These are phyloP conservation scores for Daedaleopsis sinensis DNA, from an alignment of 768 basidiomycete species.

Conservation along the genomic window DNA sequence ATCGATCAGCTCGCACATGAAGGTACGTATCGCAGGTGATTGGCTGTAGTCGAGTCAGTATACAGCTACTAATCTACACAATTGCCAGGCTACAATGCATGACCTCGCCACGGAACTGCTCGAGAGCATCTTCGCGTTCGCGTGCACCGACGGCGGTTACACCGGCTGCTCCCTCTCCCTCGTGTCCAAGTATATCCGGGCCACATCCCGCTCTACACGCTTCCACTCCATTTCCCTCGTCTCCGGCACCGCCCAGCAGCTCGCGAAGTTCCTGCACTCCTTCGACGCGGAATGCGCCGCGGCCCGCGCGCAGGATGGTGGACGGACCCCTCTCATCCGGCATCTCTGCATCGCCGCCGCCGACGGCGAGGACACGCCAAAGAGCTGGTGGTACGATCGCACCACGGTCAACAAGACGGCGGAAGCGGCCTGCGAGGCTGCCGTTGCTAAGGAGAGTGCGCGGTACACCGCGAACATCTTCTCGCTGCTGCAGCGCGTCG, in stretches of 20 bases:
- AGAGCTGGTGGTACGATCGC: neutral
- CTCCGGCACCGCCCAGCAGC: neutral
- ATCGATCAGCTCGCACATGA: no score
- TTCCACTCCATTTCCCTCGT: neutral
- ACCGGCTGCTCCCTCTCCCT: neutral
- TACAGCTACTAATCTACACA: no score
- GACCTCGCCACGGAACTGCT: neutral
- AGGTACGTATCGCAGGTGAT: no score
- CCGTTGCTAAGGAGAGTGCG: neutral
- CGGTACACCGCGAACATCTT: no score
- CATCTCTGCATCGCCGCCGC: neutral
- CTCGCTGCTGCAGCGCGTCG: neutral
- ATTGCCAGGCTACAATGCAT: neutral
- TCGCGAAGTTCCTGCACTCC: neutral
- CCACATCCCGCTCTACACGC: neutral
- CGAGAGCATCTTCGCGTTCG: neutral
- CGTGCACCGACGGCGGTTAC: neutral
- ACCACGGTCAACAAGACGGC: no score
- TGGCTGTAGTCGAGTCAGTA: no score
- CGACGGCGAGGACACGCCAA: neutral
- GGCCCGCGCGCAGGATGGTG: neutral
- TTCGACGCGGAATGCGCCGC: neutral
- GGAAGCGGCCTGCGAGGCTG: neutral
- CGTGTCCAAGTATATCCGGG: neutral
- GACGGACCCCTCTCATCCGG: neutral